Conservation (phyloP, 2,329 filamentous ascomycete genomes). For the Mycocentrospora acerina region DNA sequence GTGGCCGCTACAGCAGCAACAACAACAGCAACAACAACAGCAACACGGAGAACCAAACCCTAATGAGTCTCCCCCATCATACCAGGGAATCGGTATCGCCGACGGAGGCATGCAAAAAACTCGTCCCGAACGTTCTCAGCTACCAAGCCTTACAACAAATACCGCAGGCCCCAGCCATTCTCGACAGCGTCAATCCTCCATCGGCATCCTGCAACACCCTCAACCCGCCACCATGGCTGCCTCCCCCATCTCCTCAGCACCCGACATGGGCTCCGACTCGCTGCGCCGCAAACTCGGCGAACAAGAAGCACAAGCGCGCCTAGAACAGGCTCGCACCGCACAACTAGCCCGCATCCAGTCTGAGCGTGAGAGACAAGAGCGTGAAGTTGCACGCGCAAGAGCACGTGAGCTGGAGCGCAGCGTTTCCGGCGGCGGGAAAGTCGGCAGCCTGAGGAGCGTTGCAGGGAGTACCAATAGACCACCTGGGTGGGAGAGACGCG, state of each 20-base stretch:
- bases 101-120: constrained; percentile 36
- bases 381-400: constrained; percentile 32
- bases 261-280: constrained; percentile 41
- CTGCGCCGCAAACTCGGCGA: constrained; percentile 37
- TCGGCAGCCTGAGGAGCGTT: constrained; percentile 34
- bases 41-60: constrained; percentile 23
- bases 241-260: constrained; percentile 37
- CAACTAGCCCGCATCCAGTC: constrained; percentile 29
- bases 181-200: constrained; percentile 34
- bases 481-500: constrained; percentile 30
- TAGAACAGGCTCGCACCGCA: constrained; percentile 32
- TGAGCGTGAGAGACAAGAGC: constrained; percentile 22
- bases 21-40: constrained; percentile 6
- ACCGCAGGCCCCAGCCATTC: constrained; percentile 13
- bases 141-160: constrained; percentile 33
- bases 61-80: constrained; percentile 38
- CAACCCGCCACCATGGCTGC: constrained; percentile 44
- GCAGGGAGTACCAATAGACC: constrained; percentile 28
- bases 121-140: constrained; percentile 27
- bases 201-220: constrained; percentile 40
- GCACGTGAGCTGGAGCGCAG: constrained; percentile 39
- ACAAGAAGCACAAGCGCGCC: constrained; percentile 35
- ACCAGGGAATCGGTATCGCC: constrained; percentile 32
- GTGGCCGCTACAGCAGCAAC: constrained; percentile 6
- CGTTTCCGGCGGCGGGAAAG: constrained; percentile 32